Evolutionary conservation across 192 early-diverging fungal species (phyloP), one percentile per base, ranked within the genome.

Genomic region (Mortierella hygrophila): DNA sequence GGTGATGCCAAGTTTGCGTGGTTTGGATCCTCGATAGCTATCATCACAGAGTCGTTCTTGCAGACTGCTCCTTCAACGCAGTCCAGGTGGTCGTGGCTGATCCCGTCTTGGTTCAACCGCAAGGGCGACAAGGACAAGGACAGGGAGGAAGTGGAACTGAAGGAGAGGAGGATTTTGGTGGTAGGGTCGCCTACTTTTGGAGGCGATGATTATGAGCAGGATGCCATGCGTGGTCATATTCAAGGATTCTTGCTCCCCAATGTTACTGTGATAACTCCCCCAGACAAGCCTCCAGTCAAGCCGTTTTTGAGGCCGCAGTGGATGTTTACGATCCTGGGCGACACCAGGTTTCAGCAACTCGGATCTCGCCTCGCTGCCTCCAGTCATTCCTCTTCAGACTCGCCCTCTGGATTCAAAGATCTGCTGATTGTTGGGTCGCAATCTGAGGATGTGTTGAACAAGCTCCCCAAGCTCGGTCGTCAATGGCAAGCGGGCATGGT

Each of bases 161-260:
- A 40, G 18, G 40, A 71, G 41, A 60, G 78, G 20, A 76, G 71
- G 37, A 77, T 86, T 18, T 65, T 86, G 40, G 76, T 86, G 10
- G 84, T 86, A 2, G 76, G 84, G 20, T 86, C 84, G 16, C 84
- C 84, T 11, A 65, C 84, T 8, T 78, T 80, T 70, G 84, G 84
- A 23, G 70, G 68, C 4, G 79, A 76, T 16, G 79, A 76, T 7
- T 46, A 46, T 46, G 79, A 81, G 35, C 55, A 77, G 9, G 76
- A 77, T 0, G 70, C 79, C 21, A 86, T 93, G 76, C 81, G 88
- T 13, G 93, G 93, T 29, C 88, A 91, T 46, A 85, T 93, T 2
- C 91, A 93, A 60, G 93, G 83, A 26, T 93, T 92, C 72, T 42
- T 79, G 29, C 76, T 85, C 29, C 78, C 81, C 13, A 73, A 60